Evolutionary conservation across 768 basidiomycete genomes (phyloP), one percentile per base, ranked within the genome.

Genomic region (Naganishia antarctica): DNA sequence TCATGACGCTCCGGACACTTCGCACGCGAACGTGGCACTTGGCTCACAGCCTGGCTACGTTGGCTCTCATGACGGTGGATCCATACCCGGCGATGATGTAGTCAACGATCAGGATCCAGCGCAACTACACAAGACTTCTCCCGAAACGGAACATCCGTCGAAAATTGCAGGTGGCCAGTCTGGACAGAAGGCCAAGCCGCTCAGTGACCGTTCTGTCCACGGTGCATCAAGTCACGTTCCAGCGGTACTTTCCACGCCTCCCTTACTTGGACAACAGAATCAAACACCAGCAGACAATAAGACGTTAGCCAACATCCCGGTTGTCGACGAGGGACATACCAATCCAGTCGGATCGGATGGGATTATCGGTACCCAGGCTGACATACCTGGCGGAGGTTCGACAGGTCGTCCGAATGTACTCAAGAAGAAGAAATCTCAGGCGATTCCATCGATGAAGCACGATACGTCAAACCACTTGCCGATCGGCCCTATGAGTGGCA

Each of bases 361-460:
- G 21, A 40, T 21, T 9, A 13, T 16, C 21, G 32, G 50, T 15
- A 34, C 50, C n/a, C 25, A 53, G 9, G 50, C 3, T n/a, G 32
- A 18, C 29, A 29, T 31, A 15, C 50, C n/a, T 18, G 50, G 31
- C 2, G n/a, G 29, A 11, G 21, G 9, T 21, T 11, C 34, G 6
- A 3, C 37, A 3, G 41, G 8, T 16, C 46, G 48, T 3, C 61
- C 61, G 6, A 62, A 50, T 26, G 61, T 62, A 28, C 31, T 62
- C 12, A 62, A 62, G 40, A 62, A 62, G 32, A 60, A 47, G 46
- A 29, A 47, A 18, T 40, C 61, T 6, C 32, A 40, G 18, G 34
- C 53, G 16, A n/a, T 21, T 11, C 32, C 31, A 13, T 32, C 53
- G 31, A 34, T 7, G n/a, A 21, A 37, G 21, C 53, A 57, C 18